Evolutionary conservation across 2,329 filamentous ascomycete genomes (phyloP), one percentile per base, ranked within the genome.

Genomic region (Malbranchea zuffiana): DNA sequence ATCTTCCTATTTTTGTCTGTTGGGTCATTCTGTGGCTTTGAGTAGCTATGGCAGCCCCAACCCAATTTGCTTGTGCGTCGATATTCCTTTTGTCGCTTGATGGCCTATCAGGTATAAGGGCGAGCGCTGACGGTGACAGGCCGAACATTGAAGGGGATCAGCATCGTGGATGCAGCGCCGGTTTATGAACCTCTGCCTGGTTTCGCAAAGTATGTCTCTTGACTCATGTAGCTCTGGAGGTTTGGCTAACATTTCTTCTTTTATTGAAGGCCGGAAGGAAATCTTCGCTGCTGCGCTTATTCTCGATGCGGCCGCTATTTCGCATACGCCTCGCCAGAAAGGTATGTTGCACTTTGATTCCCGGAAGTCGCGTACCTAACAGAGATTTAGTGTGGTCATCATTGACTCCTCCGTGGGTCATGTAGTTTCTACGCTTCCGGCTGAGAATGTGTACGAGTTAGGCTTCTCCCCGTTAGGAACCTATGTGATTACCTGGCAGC

Each of bases 401-500:
- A 72, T 92, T 52, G 84, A 96, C 60, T 74, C 88, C 46, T 81
- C 80, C 29, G 72, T 69, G 47, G 88, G 87, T 52, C 68, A 79
- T 50, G 65, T 81, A 48, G 68, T 93, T 54, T 77, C 85, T 45
- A 78, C 72, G 23, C 73, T 98, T 33, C 73, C 80, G 41, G 75
- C 86, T 28, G 67, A 80, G 42, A 88, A 92, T 56, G 86, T 96
- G 47, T 94, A 84, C 66, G 90, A 98, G 61, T 69, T 98, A 43
- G 84, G 80, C 47, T 98, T 98, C 66, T 98, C 90, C 17, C 90
- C 88, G 4, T 71, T 78, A 39, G 90, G 90, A 44, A 90, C 83
- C 40, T 98, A 83, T 62, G 69, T 96, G 57, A 94, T 93, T 57
- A 96, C 90, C 37, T 96, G 87, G 86, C 88, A 98, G 68, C 79